Conservation (phyloP, 2,329 filamentous ascomycete species). For the Fusarium cicatricum region DNA sequence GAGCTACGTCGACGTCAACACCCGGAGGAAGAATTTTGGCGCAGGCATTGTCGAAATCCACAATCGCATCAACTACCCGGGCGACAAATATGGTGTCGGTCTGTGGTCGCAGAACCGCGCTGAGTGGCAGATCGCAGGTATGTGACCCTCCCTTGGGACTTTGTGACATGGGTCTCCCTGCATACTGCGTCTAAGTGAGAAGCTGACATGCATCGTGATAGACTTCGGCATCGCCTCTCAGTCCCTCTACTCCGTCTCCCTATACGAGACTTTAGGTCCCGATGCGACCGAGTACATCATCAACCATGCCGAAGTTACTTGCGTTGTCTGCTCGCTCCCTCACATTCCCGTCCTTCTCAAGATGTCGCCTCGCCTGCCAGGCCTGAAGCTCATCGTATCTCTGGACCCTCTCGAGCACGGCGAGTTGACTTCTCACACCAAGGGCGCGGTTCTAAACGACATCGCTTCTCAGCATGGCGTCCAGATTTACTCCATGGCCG, state of each 20-base stretch:
- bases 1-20: slow-evolving; percentile 80
- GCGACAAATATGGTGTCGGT: slow-evolving; percentile 75
- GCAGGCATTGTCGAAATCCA: slow-evolving; percentile 86
- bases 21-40: slow-evolving; percentile 83
- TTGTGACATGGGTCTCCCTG: slow-evolving; percentile 10
- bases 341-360: slow-evolving; percentile 86
- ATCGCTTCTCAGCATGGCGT: slow-evolving; percentile 80
- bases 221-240: slow-evolving; percentile 90
- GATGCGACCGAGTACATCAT: slow-evolving; percentile 95
- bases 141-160: slow-evolving; percentile 20
- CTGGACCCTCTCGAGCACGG: slow-evolving; percentile 84
- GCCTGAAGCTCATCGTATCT: slow-evolving; percentile 86
- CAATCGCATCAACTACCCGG: slow-evolving; percentile 70
- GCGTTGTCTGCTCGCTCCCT: slow-evolving; percentile 79
- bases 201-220: slow-evolving; percentile 45
- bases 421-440: slow-evolving; percentile 79
- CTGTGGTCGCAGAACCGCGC: slow-evolving; percentile 87
- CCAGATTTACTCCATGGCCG: slow-evolving; percentile 77
- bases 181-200: slow-evolving; percentile 9
- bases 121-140: slow-evolving; percentile 86
- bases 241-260: slow-evolving; percentile 86
- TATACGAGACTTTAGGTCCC: slow-evolving; percentile 95
- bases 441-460: slow-evolving; percentile 77
- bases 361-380: slow-evolving; percentile 77
- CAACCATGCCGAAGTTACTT: slow-evolving; percentile 82